phyloP scores from a whole-genome alignment of 495 filamentous ascomycete genomes.

The Tetracladium setigerum region DNA sequence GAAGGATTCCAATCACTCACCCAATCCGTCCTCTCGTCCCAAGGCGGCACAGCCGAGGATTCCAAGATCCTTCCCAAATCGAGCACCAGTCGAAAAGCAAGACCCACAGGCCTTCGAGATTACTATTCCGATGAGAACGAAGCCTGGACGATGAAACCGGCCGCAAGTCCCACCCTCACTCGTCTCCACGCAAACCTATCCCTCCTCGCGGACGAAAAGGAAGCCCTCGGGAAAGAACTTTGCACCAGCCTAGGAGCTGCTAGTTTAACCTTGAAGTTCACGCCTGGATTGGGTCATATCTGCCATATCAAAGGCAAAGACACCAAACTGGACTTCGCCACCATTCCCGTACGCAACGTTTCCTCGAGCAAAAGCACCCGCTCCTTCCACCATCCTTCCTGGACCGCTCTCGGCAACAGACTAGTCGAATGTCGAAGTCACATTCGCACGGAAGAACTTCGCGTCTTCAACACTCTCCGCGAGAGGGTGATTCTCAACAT shows the following conservation, averaged over 20 bases:
- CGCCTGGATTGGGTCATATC: conserved; percentile 74
- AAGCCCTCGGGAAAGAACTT: conserved; percentile 49
- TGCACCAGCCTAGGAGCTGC: conserved; percentile 39
- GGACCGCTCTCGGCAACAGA: conserved; percentile 68
- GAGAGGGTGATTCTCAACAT: conserved; percentile 70
- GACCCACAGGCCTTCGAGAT: conserved; percentile 32
- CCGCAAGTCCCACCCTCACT: conserved; percentile 58
- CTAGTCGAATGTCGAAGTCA: conserved; percentile 66
- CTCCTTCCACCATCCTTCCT: conserved; percentile 75
- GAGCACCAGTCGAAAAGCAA: conserved; percentile 26
- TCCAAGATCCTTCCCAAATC: conserved; percentile 33
- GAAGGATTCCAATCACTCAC: conserved; percentile 61
- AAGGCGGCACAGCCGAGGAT: conserved; percentile 37
- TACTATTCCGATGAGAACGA: conserved; percentile 50
- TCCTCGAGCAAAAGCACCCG: conserved; percentile 75
- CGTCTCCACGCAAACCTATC: conserved; percentile 60
- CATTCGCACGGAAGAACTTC: conserved; percentile 40
- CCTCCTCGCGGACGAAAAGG: conserved; percentile 48
- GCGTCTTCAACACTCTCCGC: conserved; percentile 59
- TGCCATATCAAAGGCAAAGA: conserved; percentile 88
- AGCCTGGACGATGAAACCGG: conserved; percentile 79
- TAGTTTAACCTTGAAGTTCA: conserved; percentile 72
- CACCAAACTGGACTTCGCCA: conserved; percentile 26
- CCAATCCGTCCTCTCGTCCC: conserved; percentile 52
- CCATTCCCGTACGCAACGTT: conserved; percentile 43